Evolutionary conservation across 2,329 filamentous ascomycete species (phyloP), one percentile per base, ranked within the genome.

Genomic region (Bipolaris zeicola): DNA sequence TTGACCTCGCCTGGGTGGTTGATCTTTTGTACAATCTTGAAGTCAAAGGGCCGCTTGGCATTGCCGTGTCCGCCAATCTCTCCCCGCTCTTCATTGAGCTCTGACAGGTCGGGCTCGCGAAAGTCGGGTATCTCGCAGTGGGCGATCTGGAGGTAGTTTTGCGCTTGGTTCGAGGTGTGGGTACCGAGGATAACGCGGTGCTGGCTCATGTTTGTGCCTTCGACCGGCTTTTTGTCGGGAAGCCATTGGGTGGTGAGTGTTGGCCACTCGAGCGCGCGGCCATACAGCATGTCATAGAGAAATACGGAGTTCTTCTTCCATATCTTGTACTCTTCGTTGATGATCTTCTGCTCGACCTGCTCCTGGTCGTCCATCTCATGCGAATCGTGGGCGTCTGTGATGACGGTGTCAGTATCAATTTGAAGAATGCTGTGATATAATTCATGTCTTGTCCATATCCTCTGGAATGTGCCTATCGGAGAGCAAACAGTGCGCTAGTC

Each of bases 221-320:
- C 89, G 24, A 76, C 67, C 58, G 71, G 69, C 57, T 70, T 69
- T 65, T 74, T 82, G 76, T 99, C 95, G 20, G 96, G 95, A 67
- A 99, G 90, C 96, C 96, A 99, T 81, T 99, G 95, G 2, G 93
- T 93, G 24, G 95, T 98, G 61, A 99, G 85, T 3, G 95, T 97
- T 13, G 95, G 95, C 95, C 95, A 99, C 73, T 96, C 93, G 55
- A 99, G 82, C 38, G 96, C 96, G 63, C 92, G 96, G 70, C 88
- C 93, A 62, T 98, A 84, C 64, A 99, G 95, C 87, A 97, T 91
- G 76, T 99, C 95, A 77, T 99, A 99, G 68, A 99, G 89, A 74
- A 98, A 98, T 3, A 95, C 93, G 64, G 91, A 92, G 79, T 99
- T 99, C 83, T 99, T 99, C 84, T 99, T 99, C 95, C 95, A 99